phyloP scores from a whole-genome alignment of 1,139 yeast species.

The Taiozyma onychis region DNA sequence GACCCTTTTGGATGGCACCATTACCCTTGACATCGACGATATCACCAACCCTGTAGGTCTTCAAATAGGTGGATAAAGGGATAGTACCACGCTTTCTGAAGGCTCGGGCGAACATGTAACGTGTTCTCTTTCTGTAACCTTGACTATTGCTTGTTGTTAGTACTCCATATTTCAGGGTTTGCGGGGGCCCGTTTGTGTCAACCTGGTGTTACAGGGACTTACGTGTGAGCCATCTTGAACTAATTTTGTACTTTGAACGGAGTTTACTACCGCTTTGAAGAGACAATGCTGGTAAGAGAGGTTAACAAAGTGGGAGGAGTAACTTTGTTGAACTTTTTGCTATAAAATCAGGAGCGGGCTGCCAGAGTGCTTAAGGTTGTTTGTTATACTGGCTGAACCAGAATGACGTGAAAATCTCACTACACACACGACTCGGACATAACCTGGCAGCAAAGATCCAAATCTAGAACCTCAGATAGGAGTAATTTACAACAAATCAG shows the following conservation, averaged over 20 bases:
- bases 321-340: background rate
- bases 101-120: constrained; percentile 99
- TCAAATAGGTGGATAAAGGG: constrained; percentile 91
- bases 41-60: constrained; percentile 96
- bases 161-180: background rate
- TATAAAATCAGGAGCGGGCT: background rate
- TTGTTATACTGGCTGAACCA: background rate
- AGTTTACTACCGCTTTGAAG: background rate
- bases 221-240: constrained; percentile 15
- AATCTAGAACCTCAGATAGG: too few relatives aligned
- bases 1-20: constrained; percentile 98
- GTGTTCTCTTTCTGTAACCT: constrained; percentile 99
- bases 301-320: background rate
- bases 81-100: constrained; percentile 94
- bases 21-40: constrained; percentile 98
- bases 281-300: too few relatives aligned
- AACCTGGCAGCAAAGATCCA: constrained; percentile 20
- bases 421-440: background rate
- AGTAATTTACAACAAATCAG: too few relatives aligned
- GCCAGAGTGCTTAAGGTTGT: background rate
- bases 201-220: background rate
- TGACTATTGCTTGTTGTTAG: constrained; percentile 41
- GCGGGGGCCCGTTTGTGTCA: background rate
- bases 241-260: background rate
- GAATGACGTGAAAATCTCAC: background rate